phyloP scores from a whole-genome alignment of 163 green algal genomes.

The Scenedesmus sp. region DNA sequence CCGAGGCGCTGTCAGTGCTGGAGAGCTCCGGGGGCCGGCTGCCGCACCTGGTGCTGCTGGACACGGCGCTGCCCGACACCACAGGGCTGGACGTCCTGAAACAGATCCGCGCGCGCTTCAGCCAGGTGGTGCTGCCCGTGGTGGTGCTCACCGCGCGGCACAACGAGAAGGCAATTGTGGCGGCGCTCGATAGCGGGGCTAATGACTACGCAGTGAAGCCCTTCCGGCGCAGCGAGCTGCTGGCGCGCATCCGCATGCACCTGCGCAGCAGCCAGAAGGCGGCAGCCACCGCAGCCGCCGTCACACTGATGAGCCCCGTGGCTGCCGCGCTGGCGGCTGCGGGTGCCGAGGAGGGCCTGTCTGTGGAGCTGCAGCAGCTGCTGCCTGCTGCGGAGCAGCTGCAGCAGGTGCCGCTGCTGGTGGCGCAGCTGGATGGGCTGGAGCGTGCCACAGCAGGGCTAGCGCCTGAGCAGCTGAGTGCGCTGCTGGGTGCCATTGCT shows the following conservation, averaged over 20 bases:
- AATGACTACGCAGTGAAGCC: slow-evolving; percentile 74
- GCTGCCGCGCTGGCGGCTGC: slow-evolving; percentile 11
- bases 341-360: not conserved
- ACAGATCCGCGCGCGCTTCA: slow-evolving; percentile 53
- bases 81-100: slow-evolving; percentile 61
- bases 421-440: slow-evolving; percentile 23
- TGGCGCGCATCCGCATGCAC: slow-evolving; percentile 67
- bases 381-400: slow-evolving; percentile 18
- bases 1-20: slow-evolving; percentile 52
- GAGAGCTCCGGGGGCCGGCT: slow-evolving; percentile 28
- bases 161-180: slow-evolving; percentile 62
- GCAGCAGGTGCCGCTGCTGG: slow-evolving; percentile 30
- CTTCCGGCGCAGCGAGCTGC: slow-evolving; percentile 62
- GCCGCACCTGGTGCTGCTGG: slow-evolving; percentile 66
- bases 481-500: slow-evolving; percentile 37
- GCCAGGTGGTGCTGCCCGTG: slow-evolving; percentile 59
- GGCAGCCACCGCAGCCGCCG: slow-evolving; percentile 11
- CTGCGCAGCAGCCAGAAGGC: slow-evolving; percentile 54
- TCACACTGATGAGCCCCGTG: not conserved
- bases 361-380: slow-evolving; percentile 13
- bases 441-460: not conserved
- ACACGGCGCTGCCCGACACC: slow-evolving; percentile 63
- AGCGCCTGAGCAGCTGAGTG: not conserved
- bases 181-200: slow-evolving; percentile 62
- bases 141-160: slow-evolving; percentile 67